These are phyloP conservation scores for Ophiostoma quercus DNA, from an alignment of 2,329 filamentous ascomycete species.

Conservation along the genomic window DNA sequence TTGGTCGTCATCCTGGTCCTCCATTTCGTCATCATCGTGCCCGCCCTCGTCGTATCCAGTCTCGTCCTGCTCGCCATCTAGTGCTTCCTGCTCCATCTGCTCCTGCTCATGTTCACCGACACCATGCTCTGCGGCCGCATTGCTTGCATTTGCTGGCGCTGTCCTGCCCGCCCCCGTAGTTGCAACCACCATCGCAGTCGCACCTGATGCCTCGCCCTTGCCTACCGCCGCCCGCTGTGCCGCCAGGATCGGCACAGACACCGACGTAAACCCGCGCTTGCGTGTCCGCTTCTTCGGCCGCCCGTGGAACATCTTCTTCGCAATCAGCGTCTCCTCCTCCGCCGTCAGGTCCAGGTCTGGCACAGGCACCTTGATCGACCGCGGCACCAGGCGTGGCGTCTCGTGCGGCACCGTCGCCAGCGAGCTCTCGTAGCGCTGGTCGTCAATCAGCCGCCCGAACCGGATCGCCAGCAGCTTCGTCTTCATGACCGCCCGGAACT, in stretches of 20 bases:
- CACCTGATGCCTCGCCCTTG: neutral
- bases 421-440: conserved; percentile 31
- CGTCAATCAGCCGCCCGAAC: conserved; percentile 48
- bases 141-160: neutral
- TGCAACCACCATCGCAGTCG: no score
- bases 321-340: conserved; percentile 32
- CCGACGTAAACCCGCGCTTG: conserved; percentile 22
- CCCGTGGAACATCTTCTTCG: conserved; percentile 24
- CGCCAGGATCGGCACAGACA: conserved; percentile 26
- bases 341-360: conserved; percentile 39
- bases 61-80: conserved; percentile 12
- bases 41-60: conserved; percentile 10
- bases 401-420: conserved; percentile 37
- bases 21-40: conserved; percentile 17
- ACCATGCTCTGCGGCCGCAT: neutral
- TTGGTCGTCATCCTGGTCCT: conserved; percentile 14
- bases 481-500: conserved; percentile 82
- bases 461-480: conserved; percentile 70
- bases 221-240: neutral
- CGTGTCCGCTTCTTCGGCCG: conserved; percentile 24
- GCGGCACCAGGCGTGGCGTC: conserved; percentile 32
- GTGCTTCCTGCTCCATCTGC: neutral
- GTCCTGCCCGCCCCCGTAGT: no score
- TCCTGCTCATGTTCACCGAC: no score
- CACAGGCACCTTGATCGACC: conserved; percentile 36